These are phyloP conservation scores for baker's yeast (Saccharomyces cerevisiae) DNA, from an alignment of 805 yeast genomes.

Conservation along the genomic window DNA sequence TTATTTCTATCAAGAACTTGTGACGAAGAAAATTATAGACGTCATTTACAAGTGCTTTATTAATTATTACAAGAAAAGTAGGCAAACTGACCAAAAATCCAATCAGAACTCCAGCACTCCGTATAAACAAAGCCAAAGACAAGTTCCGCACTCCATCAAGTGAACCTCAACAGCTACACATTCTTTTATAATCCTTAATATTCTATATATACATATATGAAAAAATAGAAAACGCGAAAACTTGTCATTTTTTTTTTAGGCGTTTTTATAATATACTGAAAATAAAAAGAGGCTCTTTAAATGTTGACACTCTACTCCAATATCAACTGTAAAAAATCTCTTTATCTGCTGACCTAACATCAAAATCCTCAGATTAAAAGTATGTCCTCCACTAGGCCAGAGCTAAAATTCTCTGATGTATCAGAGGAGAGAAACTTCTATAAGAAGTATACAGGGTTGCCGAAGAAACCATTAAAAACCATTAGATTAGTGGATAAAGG, in stretches of 20 bases:
- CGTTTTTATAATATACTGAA: not conserved
- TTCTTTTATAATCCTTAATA: not conserved
- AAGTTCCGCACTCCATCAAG: not conserved
- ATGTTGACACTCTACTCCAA: not conserved
- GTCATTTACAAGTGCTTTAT: not conserved
- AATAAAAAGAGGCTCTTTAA: not conserved
- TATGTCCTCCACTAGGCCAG: conserved; percentile 41
- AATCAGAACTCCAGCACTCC: not conserved
- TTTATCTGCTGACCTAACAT: not conserved
- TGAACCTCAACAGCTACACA: not conserved
- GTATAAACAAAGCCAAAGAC: not conserved
- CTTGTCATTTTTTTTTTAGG: not conserved
- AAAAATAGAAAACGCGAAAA: not conserved
- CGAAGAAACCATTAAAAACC: conserved; percentile 41
- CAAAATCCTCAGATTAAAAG: not conserved
- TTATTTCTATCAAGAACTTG: not conserved
- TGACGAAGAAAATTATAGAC: not conserved
- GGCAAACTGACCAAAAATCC: not conserved
- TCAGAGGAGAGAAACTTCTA: conserved; percentile 44
- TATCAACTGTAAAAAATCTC: not conserved
- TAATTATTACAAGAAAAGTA: not conserved
- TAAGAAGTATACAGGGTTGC: conserved; percentile 40
- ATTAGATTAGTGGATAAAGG: conserved; percentile 73
- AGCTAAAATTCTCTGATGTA: conserved; percentile 47
- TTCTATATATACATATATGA: not conserved